Conservation (phyloP, 164 flowering plant genomes). For the Stephania japonica region DNA sequence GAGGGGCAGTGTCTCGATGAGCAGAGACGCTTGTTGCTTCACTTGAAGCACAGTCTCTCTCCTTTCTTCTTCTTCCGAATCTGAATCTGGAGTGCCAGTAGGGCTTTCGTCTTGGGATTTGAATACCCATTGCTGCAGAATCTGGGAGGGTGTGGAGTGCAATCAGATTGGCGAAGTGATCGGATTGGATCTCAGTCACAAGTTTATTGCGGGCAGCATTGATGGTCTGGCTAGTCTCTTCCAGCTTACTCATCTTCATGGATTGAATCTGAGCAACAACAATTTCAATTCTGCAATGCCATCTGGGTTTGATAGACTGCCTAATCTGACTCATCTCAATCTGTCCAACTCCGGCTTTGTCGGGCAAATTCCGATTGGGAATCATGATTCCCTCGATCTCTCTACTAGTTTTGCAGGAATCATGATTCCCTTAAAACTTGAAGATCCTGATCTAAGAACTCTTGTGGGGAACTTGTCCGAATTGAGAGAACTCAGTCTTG, state of each 20-base stretch:
- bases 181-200: constrained; percentile 24
- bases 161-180: constrained; percentile 25
- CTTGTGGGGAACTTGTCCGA: constrained; percentile 21
- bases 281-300: constrained; percentile 32
- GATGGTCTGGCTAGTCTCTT: constrained; percentile 27
- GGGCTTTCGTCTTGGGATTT: constrained; percentile 28
- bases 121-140: constrained; percentile 25
- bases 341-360: too few relatives aligned
- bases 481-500: too few relatives aligned
- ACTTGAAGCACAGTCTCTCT: constrained; percentile 22
- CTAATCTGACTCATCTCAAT: too few relatives aligned
- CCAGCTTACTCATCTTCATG: constrained; percentile 26
- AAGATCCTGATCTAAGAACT: constrained; percentile 17
- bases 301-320: too few relatives aligned
- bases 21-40: constrained; percentile 25
- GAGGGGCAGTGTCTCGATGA: constrained; percentile 25
- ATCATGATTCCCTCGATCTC: constrained; percentile 21
- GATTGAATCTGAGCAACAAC: constrained; percentile 34
- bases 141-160: constrained; percentile 35
- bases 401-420: background rate
- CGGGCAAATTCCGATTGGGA: constrained; percentile 28
- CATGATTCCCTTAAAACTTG: constrained; percentile 16
- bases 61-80: constrained; percentile 2
- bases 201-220: constrained; percentile 22
- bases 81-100: constrained; percentile 3